phyloP scores from a whole-genome alignment of 202 grass and related monocot species.

The Sporobolus alterniflorus region DNA sequence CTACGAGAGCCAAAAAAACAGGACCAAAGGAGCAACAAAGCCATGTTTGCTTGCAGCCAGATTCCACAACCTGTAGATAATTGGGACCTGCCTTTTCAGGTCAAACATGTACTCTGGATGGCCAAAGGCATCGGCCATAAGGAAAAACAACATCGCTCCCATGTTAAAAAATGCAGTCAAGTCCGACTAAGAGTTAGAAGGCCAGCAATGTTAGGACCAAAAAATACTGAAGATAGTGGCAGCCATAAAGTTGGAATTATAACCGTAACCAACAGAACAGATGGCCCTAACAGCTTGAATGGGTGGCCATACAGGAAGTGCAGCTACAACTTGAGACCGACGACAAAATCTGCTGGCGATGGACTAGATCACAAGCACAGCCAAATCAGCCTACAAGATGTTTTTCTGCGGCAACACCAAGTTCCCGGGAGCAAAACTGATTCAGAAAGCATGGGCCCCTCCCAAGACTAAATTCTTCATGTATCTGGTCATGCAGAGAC shows the following conservation, averaged over 20 bases:
- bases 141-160: constrained; percentile 90
- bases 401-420: too few species aligned
- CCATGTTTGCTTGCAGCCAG: constrained; percentile 55
- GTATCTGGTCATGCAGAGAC: too few species aligned
- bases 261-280: constrained; percentile 70
- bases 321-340: too few species aligned
- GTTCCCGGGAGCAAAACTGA: too few species aligned
- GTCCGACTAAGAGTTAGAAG: constrained; percentile 78
- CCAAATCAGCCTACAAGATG: too few species aligned
- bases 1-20: constrained; percentile 54
- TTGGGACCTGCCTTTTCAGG: constrained; percentile 53
- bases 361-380: too few species aligned
- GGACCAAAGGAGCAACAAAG: constrained; percentile 62
- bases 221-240: constrained; percentile 79
- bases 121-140: constrained; percentile 88
- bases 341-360: too few species aligned
- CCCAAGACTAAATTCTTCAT: too few species aligned
- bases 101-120: constrained; percentile 44
- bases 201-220: constrained; percentile 75
- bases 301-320: constrained; percentile 19
- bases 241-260: constrained; percentile 91
- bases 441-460: too few species aligned
- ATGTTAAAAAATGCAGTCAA: constrained; percentile 95
- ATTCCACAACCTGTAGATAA: constrained; percentile 77
- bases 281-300: constrained; percentile 88